Conservation (phyloP, 73 alveolate genomes). For the Urostyla sp. region DNA sequence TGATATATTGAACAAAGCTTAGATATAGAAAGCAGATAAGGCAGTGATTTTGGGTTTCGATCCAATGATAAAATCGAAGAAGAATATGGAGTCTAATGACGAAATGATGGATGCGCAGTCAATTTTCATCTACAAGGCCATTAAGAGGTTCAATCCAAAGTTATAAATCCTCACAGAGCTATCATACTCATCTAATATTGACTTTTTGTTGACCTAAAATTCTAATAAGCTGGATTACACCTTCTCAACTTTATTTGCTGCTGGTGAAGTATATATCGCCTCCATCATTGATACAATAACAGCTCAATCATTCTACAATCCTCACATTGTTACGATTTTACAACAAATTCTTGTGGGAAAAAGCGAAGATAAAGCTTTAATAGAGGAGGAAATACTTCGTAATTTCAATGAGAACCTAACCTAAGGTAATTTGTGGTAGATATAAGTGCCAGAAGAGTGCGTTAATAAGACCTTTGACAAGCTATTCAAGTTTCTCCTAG, state of each 20-base stretch:
- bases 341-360: slow-evolving; percentile 90
- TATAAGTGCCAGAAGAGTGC: slow-evolving; percentile 95
- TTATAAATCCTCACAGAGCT: slow-evolving; percentile 94
- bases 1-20: slow-evolving; percentile 90
- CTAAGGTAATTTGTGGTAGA: slow-evolving; percentile 92
- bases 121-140: slow-evolving; percentile 96
- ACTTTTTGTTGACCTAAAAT: slow-evolving; percentile 84
- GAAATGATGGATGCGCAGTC: slow-evolving; percentile 97
- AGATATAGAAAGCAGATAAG: slow-evolving; percentile 94
- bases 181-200: slow-evolving; percentile 92
- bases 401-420: slow-evolving; percentile 67
- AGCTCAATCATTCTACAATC: slow-evolving; percentile 94
- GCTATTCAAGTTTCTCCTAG: slow-evolving; percentile 85
- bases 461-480: slow-evolving; percentile 93
- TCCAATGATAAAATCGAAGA: slow-evolving; percentile 70
- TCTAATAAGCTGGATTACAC: slow-evolving; percentile 78
- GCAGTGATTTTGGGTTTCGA: slow-evolving; percentile 96
- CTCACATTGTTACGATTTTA: slow-evolving; percentile 93
- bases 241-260: slow-evolving; percentile 89
- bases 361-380: slow-evolving; percentile 30
- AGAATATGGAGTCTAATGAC: slow-evolving; percentile 60
- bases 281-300: slow-evolving; percentile 96
- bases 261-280: slow-evolving; percentile 98
- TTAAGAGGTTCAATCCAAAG: slow-evolving; percentile 88
- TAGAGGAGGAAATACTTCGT: slow-evolving; percentile 29